Conservation (phyloP, 352 stramenopile genomes). For the Phytophthora syringae region DNA sequence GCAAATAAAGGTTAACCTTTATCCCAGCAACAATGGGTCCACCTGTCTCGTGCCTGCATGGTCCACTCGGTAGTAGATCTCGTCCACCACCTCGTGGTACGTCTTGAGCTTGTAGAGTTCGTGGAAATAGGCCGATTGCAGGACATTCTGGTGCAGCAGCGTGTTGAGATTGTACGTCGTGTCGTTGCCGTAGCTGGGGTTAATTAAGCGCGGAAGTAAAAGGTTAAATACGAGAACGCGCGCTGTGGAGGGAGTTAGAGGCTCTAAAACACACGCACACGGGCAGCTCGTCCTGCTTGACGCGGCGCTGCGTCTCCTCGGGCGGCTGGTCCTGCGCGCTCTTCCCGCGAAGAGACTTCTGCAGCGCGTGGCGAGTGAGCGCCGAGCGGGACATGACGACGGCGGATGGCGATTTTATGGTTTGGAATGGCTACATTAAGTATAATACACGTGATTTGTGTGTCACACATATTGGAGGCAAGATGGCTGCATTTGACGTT, state of each 20-base stretch:
- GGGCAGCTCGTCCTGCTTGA: constrained; percentile 82
- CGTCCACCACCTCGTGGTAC: constrained; percentile 96
- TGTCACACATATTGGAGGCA: neutral
- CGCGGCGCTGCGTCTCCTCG: constrained; percentile 56
- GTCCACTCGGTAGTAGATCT: constrained; percentile 92
- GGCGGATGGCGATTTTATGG: neutral
- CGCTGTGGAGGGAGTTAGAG: neutral
- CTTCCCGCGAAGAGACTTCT: constrained; percentile 63
- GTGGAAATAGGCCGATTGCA: constrained; percentile 96
- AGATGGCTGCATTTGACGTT: neutral
- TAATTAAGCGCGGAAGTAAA: too few species aligned
- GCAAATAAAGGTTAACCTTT: constrained; percentile 12
- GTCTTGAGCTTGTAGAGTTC: constrained; percentile 94
- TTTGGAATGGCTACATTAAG: neutral
- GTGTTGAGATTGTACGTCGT: constrained; percentile 97
- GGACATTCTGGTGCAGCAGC: constrained; percentile 95
- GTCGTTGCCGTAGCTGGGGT: constrained; percentile 87
- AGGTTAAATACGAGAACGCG: constrained; percentile 12
- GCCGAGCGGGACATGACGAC: constrained; percentile 78
- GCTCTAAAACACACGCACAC: constrained; percentile 54
- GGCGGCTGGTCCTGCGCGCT: constrained; percentile 31
- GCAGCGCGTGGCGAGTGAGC: constrained; percentile 65
- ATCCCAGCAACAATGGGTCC: neutral
- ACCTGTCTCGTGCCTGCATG: constrained; percentile 60
- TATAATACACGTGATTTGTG: neutral